A percentile compares a stretch with the other conserved stretches of the same genome.
Evolutionary conservation across 768 basidiomycete species (phyloP).

Genomic region (Mycena metata): DNA sequence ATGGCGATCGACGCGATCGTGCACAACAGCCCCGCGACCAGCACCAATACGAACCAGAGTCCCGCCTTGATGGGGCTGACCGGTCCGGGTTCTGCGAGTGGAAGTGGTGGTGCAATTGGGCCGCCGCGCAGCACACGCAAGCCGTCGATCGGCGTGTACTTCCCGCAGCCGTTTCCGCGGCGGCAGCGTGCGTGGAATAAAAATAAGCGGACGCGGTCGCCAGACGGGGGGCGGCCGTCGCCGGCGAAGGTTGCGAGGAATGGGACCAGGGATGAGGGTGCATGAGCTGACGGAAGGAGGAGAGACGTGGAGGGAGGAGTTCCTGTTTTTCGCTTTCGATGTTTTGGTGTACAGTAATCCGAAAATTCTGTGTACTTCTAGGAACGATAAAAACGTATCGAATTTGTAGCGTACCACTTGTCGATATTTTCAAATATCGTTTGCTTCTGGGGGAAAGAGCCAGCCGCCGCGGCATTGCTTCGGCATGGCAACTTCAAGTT

Average conservation of each 20-base stretch:
- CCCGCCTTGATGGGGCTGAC: not conserved
- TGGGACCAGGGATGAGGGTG: not conserved
- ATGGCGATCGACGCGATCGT: conserved; percentile 77
- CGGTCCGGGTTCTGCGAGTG: too few relatives aligned
- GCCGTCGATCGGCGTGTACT: conserved; percentile 64
- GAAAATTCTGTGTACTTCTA: not conserved
- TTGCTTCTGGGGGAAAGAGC: too few relatives aligned
- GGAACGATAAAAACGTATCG: not conserved
- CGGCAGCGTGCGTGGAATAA: conserved; percentile 21
- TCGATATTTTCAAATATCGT: too few relatives aligned
- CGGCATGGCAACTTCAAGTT: too few relatives aligned
- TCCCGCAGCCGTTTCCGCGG: conserved; percentile 47
- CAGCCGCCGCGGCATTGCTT: too few relatives aligned
- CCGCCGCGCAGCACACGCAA: conserved; percentile 43
- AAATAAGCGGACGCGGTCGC: conserved; percentile 32
- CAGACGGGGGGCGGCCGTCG: conserved; percentile 9
- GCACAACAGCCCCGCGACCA: conserved; percentile 70
- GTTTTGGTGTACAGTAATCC: not conserved
- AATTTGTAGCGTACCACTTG: too few relatives aligned
- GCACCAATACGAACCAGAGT: conserved; percentile 22
- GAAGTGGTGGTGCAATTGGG: conserved; percentile 1
- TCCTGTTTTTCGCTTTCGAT: not conserved
- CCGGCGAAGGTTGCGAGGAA: conserved; percentile 25
- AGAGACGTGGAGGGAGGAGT: too few relatives aligned
- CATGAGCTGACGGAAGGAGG: not conserved